These are phyloP conservation scores for Ogataea trehaloabstinens DNA, from an alignment of 805 yeast species.

Conservation along the genomic window DNA sequence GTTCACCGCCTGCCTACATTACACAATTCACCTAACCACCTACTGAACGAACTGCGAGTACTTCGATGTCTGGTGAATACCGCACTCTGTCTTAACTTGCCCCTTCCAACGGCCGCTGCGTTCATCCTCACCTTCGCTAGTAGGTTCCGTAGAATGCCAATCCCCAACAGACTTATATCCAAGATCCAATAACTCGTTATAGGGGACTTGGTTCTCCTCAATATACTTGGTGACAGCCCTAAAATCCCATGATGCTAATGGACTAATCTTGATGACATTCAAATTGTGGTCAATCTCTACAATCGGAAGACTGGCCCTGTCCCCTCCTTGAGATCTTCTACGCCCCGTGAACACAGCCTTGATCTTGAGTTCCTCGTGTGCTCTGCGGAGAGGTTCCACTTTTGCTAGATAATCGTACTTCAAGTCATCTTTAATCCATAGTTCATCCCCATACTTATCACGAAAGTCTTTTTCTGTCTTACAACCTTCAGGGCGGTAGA, in stretches of 20 bases:
- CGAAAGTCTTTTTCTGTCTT: constrained; percentile 62
- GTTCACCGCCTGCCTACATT: too few relatives aligned
- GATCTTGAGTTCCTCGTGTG: constrained; percentile 70
- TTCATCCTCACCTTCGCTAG: constrained; percentile 88
- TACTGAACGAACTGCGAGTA: constrained; percentile 60
- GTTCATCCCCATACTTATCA: constrained; percentile 62
- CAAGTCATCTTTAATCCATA: constrained; percentile 83
- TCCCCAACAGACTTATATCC: constrained; percentile 95
- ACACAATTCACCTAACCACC: too few relatives aligned
- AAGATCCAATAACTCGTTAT: constrained; percentile 75
- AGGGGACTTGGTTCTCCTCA: constrained; percentile 72
- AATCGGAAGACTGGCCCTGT: constrained; percentile 66
- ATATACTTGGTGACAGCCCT: constrained; percentile 67
- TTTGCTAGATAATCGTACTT: constrained; percentile 83
- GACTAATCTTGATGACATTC: constrained; percentile 82
- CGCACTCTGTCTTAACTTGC: constrained; percentile 88
- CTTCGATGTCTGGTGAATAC: constrained; percentile 80
- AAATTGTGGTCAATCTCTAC: constrained; percentile 72
- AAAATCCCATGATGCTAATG: constrained; percentile 82
- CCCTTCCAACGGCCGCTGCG: constrained; percentile 98
- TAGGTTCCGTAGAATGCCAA: constrained; percentile 92
- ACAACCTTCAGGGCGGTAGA: constrained; percentile 64
- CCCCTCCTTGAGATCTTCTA: constrained; percentile 86
- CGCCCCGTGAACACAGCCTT: constrained; percentile 90
- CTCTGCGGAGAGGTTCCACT: constrained; percentile 89